Evolutionary conservation across 192 early-diverging fungal species (phyloP), one percentile per base, ranked within the genome.

Genomic region (Coemansia sp.): DNA sequence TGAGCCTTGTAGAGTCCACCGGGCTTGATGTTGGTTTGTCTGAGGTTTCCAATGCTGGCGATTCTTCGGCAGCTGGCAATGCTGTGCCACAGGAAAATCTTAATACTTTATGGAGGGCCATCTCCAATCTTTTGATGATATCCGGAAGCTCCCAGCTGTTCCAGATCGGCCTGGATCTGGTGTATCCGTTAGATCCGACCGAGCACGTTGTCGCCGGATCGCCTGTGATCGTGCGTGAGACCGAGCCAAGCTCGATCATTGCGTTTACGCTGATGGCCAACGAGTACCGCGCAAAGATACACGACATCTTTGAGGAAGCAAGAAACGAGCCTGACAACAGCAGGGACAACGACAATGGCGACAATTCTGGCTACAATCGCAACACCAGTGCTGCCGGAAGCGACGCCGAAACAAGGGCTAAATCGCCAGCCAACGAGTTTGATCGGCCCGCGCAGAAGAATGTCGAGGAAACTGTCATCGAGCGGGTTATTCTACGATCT

Each of bases 191-290:
- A 0, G 66, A 75, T 4, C 76, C 90, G 3, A 91, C 88, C 3
- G 94, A 96, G 59, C 95, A 99, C 67, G 79, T 99, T 4, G 90
- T 99, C 59, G 83, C 87, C 9, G 92, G 92, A 53, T 95, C 94
- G 2, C 83, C 83, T 19, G 87, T 97, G 42, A 88, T 97, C 48
- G 88, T 96, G 10, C 86, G 93, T 50, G 95, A 98, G 69, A 87
- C 92, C 59, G 94, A 98, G 67, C 95, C 94, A 3, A 92, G 91
- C 67, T 93, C 94, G 0, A 95, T 98, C 60, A 93, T 98, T 61
- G 91, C 96, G 4, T 90, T 92, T 71, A 90, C 96, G 0, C 77
- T 98, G 35, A 85, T 87, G 76, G 89, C 73, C 36, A 69, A 67
- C 52, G 66, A 78, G 66, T 84, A 75, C 59, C 74, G 63, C 46